Base-by-base conservation (phyloP, 257 asterid genomes). In the Dorcoceras hygrometricum region DNA sequence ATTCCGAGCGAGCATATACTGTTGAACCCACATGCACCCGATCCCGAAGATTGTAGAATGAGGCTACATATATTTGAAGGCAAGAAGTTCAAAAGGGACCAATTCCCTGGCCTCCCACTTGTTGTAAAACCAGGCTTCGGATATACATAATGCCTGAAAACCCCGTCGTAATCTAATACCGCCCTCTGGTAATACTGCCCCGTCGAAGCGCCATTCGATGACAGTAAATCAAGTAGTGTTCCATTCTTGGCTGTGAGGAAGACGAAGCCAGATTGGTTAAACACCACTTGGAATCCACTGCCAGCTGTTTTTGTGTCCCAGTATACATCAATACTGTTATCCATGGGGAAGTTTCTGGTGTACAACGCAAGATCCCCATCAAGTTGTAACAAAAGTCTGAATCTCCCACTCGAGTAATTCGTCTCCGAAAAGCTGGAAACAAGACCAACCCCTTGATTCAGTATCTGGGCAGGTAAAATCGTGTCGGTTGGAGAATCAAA, bases 1-100 rank as follows among this genome's bases (percentile, higher is more conserved):
- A 39, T 56, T 7, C 29, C 81, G 12, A 23, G 58, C 25, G 14
- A 51, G 22, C 70, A 60, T 79, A 74, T 74, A 73, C 81, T 80
- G 66, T 79, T 84, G 53, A 55, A 84, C 14, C 87, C 90, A 78
- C 90, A 84, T 12, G 82, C 82, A 85, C 87, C 23, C 53, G 32
- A 20, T 2, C 6, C 43, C 72, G 4, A 18, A 8, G 1, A 57
- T 32, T 10, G 70, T 62, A 5, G 20, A 12, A 32, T 82, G 0
- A 0, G n/a, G 0, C 71, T 14, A 81, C 66, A 57, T 82, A 70
- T 9, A 71, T 66, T 1, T 78, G 88, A 12, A 39, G 50, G 50
- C 18, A 11, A 10, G 55, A 61, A 4, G 65, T 53, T 9, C 60
- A 69, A 4, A 25, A 31, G 3, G 5, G 66, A 48, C 83, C 83